Evolutionary conservation across 257 asterid species (phyloP).

Genomic region (Solanum microdontum): DNA sequence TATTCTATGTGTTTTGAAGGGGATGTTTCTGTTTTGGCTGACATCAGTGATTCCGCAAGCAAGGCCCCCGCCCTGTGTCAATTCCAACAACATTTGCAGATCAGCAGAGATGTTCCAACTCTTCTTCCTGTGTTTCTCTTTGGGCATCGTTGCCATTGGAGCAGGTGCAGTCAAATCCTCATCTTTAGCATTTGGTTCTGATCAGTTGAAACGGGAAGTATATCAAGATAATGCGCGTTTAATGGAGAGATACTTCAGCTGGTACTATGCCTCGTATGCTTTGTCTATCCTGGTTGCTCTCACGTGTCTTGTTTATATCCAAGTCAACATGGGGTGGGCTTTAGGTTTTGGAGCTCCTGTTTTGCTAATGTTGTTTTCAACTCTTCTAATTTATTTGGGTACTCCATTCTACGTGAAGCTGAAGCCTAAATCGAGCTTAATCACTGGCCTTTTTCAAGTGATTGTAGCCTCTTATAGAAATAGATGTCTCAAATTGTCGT

Average conservation of each 20-base stretch:
- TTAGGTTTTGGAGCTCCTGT: conserved; percentile 59
- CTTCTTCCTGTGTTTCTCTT: conserved; percentile 22
- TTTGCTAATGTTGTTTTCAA: conserved; percentile 27
- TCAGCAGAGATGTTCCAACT: conserved; percentile 33
- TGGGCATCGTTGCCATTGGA: conserved; percentile 61
- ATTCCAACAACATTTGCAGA: conserved; percentile 17
- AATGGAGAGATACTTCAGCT: conserved; percentile 38
- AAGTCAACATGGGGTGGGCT: conserved; percentile 65
- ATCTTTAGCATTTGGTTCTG: conserved; percentile 60
- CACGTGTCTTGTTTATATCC: conserved; percentile 56
- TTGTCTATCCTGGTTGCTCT: conserved; percentile 33
- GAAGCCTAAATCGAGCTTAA: conserved; percentile 31
- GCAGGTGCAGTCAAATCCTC: conserved; percentile 54
- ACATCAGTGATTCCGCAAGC: conserved; percentile 46
- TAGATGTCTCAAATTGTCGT: conserved; percentile 13
- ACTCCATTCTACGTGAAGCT: conserved; percentile 37
- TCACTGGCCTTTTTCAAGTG: conserved; percentile 41
- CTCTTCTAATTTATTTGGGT: conserved; percentile 34
- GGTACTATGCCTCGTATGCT: conserved; percentile 49
- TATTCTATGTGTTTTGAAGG: conserved; percentile 24
- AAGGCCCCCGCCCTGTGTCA: conserved; percentile 51
- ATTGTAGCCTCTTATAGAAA: conserved; percentile 45
- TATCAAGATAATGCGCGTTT: conserved; percentile 3
- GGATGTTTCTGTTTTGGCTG: conserved; percentile 45
- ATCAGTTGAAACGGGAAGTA: conserved; percentile 31